Conservation (phyloP, 805 yeast species). For the Clavispora fructus region DNA sequence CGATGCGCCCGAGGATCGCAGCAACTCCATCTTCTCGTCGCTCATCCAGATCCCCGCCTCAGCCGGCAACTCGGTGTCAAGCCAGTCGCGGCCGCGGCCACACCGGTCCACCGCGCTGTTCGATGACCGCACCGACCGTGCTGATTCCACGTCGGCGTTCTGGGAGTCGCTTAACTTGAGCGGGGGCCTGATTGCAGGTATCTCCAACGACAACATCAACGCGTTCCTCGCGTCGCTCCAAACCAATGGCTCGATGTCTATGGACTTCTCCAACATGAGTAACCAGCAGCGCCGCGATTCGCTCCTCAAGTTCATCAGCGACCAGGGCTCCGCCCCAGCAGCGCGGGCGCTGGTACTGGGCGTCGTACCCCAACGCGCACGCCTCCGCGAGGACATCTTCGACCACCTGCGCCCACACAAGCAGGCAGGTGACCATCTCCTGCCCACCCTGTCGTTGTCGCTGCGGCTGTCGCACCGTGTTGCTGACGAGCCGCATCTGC, state of each 20-base stretch:
- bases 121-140: constrained; percentile 5
- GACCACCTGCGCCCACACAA: constrained; percentile 13
- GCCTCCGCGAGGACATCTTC: constrained; percentile 35
- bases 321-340: constrained; percentile 17
- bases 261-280: constrained; percentile 35
- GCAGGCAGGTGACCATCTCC: constrained; percentile 16
- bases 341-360: constrained; percentile 3
- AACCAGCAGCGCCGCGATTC: constrained; percentile 37
- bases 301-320: constrained; percentile 31
- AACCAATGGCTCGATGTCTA: constrained; percentile 28
- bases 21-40: constrained; percentile 35
- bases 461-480: constrained; percentile 25
- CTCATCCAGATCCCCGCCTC: constrained; percentile 37
- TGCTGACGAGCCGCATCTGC: constrained; percentile 36
- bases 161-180: constrained; percentile 23
- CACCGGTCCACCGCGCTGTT: constrained; percentile 1
- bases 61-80: constrained; percentile 28
- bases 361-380: not conserved
- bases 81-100: constrained; percentile 5
- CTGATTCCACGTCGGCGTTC: constrained; percentile 9
- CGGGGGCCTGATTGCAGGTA: constrained; percentile 27
- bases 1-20: constrained; percentile 12
- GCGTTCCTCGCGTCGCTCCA: constrained; percentile 30
- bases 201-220: constrained; percentile 25
- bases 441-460: constrained; percentile 34